These are phyloP conservation scores for Paramecium primaurelia DNA, from an alignment of 73 alveolate genomes.

Conservation along the genomic window DNA sequence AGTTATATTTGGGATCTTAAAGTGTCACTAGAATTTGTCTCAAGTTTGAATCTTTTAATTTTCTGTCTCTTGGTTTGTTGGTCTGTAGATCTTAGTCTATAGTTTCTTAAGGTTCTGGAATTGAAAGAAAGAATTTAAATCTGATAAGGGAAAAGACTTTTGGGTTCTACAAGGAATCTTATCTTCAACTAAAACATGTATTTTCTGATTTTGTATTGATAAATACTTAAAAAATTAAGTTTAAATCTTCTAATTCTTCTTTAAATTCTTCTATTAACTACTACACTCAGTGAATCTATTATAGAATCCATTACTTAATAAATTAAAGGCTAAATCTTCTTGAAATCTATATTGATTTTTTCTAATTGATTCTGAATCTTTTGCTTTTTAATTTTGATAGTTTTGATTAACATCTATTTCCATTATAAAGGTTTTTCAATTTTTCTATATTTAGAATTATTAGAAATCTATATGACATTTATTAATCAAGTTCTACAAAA, in stretches of 20 bases:
- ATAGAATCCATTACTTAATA: background rate
- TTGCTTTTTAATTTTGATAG: too few species aligned
- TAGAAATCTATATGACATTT: background rate
- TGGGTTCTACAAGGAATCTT: background rate
- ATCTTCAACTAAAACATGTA: background rate
- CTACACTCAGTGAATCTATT: background rate
- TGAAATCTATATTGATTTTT: background rate
- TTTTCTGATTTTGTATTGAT: background rate
- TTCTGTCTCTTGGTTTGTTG: background rate
- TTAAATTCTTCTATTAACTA: background rate
- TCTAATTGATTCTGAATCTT: background rate
- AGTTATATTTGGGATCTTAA: background rate
- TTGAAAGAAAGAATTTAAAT: background rate
- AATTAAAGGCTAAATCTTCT: background rate
- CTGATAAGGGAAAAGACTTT: background rate
- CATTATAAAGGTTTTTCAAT: background rate
- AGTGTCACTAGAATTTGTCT: background rate
- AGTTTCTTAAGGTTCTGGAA: background rate
- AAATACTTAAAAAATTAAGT: background rate
- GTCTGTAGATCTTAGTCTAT: background rate
- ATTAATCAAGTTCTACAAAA: background rate
- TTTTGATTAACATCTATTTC: background rate
- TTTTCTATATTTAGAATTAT: background rate
- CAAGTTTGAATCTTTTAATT: background rate
- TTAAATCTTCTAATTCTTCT: background rate